Evolutionary conservation across 441 rosid genomes (phyloP).

Genomic region (Capsella rubella): DNA sequence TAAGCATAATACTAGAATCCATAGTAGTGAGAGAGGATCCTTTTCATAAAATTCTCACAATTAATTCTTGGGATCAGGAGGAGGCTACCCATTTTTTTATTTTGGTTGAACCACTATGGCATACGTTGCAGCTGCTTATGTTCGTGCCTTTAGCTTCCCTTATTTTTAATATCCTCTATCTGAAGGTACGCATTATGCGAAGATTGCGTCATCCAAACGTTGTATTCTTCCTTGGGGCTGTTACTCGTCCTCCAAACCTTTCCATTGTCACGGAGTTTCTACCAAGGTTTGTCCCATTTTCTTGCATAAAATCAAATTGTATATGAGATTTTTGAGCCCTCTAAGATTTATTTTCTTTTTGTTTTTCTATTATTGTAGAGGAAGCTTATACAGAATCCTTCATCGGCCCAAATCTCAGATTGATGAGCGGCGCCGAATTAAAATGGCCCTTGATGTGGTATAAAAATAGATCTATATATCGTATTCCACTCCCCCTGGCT

Average conservation of each 20-base stretch:
- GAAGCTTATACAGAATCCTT: constrained; percentile 90
- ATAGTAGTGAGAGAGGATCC: neutral
- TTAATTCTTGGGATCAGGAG: constrained; percentile 4
- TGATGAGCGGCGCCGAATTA: constrained; percentile 92
- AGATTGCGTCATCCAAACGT: constrained; percentile 99
- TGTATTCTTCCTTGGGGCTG: constrained; percentile 97
- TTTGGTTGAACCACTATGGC: constrained; percentile 23
- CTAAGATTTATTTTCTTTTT: constrained; percentile 12
- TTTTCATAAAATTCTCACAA: constrained; percentile 7
- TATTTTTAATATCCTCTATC: neutral
- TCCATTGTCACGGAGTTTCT: constrained; percentile 95
- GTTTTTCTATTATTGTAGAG: constrained; percentile 55
- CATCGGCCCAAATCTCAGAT: constrained; percentile 92
- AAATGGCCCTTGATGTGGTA: constrained; percentile 99
- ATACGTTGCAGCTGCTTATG: constrained; percentile 17
- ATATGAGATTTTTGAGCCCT: constrained; percentile 30
- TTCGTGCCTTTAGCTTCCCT: neutral
- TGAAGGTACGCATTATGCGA: constrained; percentile 95
- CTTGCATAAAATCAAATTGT: constrained; percentile 16
- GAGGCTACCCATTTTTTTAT: constrained; percentile 10
- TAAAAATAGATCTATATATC: constrained; percentile 34
- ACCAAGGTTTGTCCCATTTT: constrained; percentile 69
- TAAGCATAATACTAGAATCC: constrained; percentile 9
- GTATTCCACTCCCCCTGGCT: neutral
- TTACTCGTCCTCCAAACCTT: constrained; percentile 97